Percentiles rank a stretch among this genome's conserved stretches.
Conservation (phyloP, 257 asterid species). For the Penstemon davidsonii region DNA sequence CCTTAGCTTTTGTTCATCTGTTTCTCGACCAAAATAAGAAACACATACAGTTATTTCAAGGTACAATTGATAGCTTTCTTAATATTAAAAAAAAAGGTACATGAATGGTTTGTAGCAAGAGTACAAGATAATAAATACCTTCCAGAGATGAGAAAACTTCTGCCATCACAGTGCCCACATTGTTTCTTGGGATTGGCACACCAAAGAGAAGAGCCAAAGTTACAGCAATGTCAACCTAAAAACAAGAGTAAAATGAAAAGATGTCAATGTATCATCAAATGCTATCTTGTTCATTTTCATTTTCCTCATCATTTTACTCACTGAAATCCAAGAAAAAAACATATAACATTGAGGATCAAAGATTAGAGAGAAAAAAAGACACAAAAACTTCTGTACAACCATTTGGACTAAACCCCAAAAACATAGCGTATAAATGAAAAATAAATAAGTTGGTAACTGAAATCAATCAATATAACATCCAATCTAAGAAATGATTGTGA, state of each 20-base stretch:
- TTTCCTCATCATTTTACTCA: no score
- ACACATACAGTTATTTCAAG: constrained; percentile 14
- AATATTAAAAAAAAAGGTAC: neutral
- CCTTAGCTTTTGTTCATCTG: constrained; percentile 74
- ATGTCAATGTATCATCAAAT: constrained; percentile 20
- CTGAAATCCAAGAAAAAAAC: no score
- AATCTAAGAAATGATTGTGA: constrained; percentile 20
- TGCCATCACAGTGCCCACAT: constrained; percentile 69
- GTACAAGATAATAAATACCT: constrained; percentile 51
- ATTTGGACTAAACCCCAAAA: neutral
- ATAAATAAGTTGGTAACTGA: constrained; percentile 12
- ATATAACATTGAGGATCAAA: neutral
- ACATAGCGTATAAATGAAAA: constrained; percentile 4
- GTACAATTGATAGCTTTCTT: neutral
- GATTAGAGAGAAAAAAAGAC: neutral
- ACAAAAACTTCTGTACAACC: neutral
- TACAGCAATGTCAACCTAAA: constrained; percentile 80
- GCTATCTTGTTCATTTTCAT: no score
- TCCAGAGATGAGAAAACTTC: constrained; percentile 59
- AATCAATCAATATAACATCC: constrained; percentile 9
- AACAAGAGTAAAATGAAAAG: constrained; percentile 32
- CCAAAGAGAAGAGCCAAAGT: constrained; percentile 91
- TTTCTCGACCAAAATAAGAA: constrained; percentile 29
- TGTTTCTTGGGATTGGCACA: constrained; percentile 88
- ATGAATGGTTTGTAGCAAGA: neutral